Evolutionary conservation across 495 filamentous ascomycete genomes (phyloP).

Genomic region (Podospora tetraspora): DNA sequence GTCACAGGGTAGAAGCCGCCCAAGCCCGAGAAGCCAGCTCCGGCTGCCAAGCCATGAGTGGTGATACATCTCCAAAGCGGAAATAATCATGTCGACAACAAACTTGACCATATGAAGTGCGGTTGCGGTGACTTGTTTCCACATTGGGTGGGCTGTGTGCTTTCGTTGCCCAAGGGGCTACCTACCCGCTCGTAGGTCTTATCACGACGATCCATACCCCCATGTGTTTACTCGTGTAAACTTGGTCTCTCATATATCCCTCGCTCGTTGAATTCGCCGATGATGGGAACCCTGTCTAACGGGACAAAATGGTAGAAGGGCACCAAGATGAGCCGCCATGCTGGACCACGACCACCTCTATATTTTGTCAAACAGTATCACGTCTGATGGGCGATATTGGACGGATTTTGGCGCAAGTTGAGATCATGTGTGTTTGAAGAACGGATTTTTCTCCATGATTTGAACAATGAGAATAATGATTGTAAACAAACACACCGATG

Average conservation of each 20-base stretch:
- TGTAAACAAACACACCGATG: neutral
- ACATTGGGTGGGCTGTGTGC: neutral
- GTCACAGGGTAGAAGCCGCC: slow-evolving; percentile 18
- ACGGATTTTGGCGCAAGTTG: too few species aligned
- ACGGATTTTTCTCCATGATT: neutral
- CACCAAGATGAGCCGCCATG: neutral
- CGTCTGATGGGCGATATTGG: too few species aligned
- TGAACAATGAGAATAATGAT: neutral
- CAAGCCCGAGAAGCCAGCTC: neutral
- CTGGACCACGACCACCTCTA: too few species aligned
- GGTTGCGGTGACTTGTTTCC: neutral
- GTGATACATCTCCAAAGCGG: neutral
- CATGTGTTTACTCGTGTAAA: too few species aligned
- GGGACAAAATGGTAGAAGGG: neutral
- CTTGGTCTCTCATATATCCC: neutral
- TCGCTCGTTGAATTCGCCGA: neutral
- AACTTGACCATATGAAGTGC: neutral
- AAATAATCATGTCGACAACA: neutral
- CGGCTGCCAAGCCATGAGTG: neutral
- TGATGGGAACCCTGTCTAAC: neutral
- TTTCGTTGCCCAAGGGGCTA: neutral
- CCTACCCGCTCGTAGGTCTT: neutral
- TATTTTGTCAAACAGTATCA: too few species aligned
- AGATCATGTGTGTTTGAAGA: too few species aligned
- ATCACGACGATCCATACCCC: neutral